Percentiles rank a stretch among this genome's conserved stretches.
These are phyloP conservation scores for Caryopteris hybrid DNA, from an alignment of 305 asterid genomes.

Conservation along the genomic window DNA sequence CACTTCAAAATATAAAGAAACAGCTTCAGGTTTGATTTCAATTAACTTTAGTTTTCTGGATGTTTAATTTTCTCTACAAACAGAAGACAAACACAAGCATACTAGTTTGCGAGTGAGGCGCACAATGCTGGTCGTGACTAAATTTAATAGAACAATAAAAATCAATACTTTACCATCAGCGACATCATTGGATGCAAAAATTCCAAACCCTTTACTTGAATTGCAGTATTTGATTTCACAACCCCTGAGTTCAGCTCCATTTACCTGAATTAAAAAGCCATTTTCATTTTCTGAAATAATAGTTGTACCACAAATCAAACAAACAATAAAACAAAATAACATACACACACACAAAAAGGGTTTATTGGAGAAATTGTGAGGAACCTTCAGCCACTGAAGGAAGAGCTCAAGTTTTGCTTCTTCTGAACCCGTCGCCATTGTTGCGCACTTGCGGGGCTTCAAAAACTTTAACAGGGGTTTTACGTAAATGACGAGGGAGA, in stretches of 20 bases:
- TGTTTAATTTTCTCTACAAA: neutral
- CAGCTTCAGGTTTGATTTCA: neutral
- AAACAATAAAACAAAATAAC: neutral
- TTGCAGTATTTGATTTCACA: slow-evolving; percentile 71
- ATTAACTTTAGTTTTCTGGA: neutral
- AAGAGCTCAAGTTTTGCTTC: slow-evolving; percentile 68
- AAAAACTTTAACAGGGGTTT: too few species aligned
- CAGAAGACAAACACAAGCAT: neutral
- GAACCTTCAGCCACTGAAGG: slow-evolving; percentile 81
- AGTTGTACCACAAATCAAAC: neutral
- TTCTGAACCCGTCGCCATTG: slow-evolving; percentile 58
- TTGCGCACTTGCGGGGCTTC: neutral
- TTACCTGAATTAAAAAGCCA: slow-evolving; percentile 46
- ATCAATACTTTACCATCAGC: slow-evolving; percentile 47
- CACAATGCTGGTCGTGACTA: neutral
- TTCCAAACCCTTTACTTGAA: slow-evolving; percentile 73
- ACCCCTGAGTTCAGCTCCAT: slow-evolving; percentile 70
- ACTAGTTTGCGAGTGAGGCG: neutral
- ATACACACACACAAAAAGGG: neutral
- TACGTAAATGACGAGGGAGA: too few species aligned
- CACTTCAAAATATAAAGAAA: neutral
- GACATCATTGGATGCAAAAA: slow-evolving; percentile 50
- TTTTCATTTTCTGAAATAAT: neutral
- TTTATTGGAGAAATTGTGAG: neutral
- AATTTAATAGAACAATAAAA: neutral